These are phyloP conservation scores for Diplocarpon mali DNA, from an alignment of 2,329 filamentous ascomycete species.

Conservation along the genomic window DNA sequence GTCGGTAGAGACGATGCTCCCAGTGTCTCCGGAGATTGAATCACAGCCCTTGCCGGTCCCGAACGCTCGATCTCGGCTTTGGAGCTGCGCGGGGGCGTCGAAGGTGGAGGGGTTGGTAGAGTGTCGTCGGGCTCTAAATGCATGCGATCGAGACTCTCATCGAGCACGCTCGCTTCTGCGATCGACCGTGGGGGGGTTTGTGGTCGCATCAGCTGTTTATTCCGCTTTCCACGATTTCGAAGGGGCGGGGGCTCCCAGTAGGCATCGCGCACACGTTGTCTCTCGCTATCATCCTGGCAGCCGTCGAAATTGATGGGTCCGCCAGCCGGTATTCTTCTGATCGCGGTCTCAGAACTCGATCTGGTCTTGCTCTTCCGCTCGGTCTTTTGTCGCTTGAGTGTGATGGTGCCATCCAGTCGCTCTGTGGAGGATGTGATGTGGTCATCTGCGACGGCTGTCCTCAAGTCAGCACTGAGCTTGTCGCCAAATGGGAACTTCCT, in stretches of 20 bases:
- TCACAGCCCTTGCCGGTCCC: background rate
- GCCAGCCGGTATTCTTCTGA: slow-evolving; percentile 2
- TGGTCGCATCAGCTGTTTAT: background rate
- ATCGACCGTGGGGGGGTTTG: background rate
- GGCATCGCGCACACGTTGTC: slow-evolving; percentile 8
- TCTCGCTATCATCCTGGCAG: slow-evolving; percentile 13
- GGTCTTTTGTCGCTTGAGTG: slow-evolving; percentile 16
- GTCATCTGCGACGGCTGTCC: slow-evolving; percentile 9
- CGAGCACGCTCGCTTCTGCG: background rate
- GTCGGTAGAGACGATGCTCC: slow-evolving; percentile 3
- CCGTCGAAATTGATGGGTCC: slow-evolving; percentile 8
- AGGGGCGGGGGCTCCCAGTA: slow-evolving; percentile 18
- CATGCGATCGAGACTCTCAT: background rate
- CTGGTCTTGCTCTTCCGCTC: background rate
- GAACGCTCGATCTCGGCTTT: background rate
- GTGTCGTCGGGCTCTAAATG: background rate
- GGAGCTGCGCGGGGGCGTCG: background rate
- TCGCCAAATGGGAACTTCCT: background rate
- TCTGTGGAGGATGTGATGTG: slow-evolving; percentile 10
- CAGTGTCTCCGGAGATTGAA: slow-evolving; percentile 4
- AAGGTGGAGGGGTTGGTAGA: background rate
- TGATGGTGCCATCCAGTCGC: slow-evolving; percentile 11
- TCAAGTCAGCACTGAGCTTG: background rate
- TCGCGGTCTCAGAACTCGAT: slow-evolving; percentile 7
- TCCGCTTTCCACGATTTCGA: background rate